Evolutionary conservation across 1,139 yeast species (phyloP), one percentile per base, ranked within the genome.

Genomic region (Wickerhamiella pararugosa): DNA sequence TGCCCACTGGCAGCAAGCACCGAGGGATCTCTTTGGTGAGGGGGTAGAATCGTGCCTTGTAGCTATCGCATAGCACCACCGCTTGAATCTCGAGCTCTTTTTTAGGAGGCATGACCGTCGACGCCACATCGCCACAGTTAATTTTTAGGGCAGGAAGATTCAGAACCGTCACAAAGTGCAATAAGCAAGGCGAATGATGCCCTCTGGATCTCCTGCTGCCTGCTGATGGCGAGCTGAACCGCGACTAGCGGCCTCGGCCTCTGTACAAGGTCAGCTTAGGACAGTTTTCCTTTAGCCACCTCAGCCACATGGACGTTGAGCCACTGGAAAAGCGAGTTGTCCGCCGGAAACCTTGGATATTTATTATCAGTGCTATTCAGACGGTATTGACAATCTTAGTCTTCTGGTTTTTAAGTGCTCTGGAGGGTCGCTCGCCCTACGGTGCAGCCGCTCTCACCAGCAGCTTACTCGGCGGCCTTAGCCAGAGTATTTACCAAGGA

Each of bases 21-120:
- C 62, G 42, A 33, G 99, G 98, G 48, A 68, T 74, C 30, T 75
- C 76, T 5, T 83, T 70, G 0, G 97, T 81, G 51, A 92, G 66
- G 5, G 99, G 98, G 82, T 81, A 77, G 62, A 90, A 90, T 52
- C 94, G 68, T 4, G 92, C 79, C 61, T 86, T 83, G 55, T 83
- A 90, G 25, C 96, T 82, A 61, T 90, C 99, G 11, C 94, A 82
- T 54, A 90, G 71, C 29, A 90, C 95, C 47, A 90, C 79, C 6
- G 98, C 98, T 63, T 87, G 97, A 47, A 87, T 70, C 30, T 46
- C 49, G 11, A 45, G 46, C 29, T 36, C 30, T 25, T 40, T 41
- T 36, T 47, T 47, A 27, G 47, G 48, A 5, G 42, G 43, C 46
- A 45, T 45, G 9, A 15, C 7, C 21, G 34, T 7, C 26, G 9